Percentiles rank a stretch among this genome's conserved stretches.
Conservation (phyloP, 2,329 filamentous ascomycete genomes). For the Trichoderma endophyticum region DNA sequence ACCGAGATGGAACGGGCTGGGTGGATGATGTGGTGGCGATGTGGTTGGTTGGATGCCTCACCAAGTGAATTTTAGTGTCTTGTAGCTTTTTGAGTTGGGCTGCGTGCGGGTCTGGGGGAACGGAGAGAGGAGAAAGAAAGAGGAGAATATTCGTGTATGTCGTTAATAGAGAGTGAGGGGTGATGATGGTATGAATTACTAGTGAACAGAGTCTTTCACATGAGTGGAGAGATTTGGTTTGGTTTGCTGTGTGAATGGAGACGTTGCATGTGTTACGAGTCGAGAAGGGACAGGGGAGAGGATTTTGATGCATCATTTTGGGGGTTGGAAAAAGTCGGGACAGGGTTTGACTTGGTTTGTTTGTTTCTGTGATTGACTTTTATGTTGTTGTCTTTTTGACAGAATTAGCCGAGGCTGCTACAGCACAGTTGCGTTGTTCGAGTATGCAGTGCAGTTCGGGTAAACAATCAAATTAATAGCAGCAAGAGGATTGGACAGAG, state of each 20-base stretch:
- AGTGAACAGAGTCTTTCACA: background rate
- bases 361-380: background rate
- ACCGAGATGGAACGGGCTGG: background rate
- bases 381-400: background rate
- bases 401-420: background rate
- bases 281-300: background rate
- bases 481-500: background rate
- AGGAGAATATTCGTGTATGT: background rate
- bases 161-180: background rate
- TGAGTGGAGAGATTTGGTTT: background rate
- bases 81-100: background rate
- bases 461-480: background rate
- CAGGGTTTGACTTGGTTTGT: background rate
- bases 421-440: background rate
- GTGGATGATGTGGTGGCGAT: background rate
- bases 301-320: background rate
- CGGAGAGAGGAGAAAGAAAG: background rate
- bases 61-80: background rate
- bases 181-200: too few species aligned
- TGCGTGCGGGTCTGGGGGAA: background rate
- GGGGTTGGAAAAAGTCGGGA: background rate
- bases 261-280: background rate
- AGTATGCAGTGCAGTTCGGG: background rate
- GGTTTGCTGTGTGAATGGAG: background rate
- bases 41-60: background rate